Evolutionary conservation across 306 rosid species (phyloP).

Genomic region (Canavalia ensiformis): DNA sequence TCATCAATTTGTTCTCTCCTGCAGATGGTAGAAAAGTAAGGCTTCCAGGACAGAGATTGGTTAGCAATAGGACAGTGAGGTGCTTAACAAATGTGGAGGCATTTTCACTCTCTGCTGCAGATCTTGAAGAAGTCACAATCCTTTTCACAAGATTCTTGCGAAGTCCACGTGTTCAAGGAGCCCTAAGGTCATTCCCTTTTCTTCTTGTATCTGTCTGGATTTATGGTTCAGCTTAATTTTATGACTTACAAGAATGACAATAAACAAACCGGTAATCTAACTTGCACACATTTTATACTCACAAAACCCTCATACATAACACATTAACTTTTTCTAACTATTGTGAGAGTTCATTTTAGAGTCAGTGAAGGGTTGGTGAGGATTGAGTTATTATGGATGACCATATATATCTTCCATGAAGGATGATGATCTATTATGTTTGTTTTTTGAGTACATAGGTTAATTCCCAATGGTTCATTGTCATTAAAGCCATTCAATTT

Average conservation of each 20-base stretch:
- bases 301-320: background rate
- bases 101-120: conserved; percentile 71
- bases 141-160: conserved; percentile 83
- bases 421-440: background rate
- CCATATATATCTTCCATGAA: background rate
- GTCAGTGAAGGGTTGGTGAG: background rate
- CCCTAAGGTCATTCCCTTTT: conserved; percentile 42
- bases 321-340: background rate
- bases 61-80: conserved; percentile 62
- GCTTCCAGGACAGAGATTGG: conserved; percentile 61
- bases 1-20: conserved; percentile 34
- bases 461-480: background rate
- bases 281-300: background rate
- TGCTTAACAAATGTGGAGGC: conserved; percentile 84
- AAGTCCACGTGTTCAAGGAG: conserved; percentile 83
- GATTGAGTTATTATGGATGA: background rate
- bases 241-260: background rate
- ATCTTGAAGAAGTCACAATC: conserved; percentile 83
- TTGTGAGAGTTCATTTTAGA: background rate
- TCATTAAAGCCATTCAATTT: background rate
- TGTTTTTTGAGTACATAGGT: background rate
- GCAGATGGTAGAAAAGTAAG: conserved; percentile 73
- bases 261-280: background rate
- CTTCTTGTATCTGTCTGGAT: conserved; percentile 5
- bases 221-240: conserved; percentile 14